phyloP scores from a whole-genome alignment of 2,329 filamentous ascomycete species.

The Monascus ruber region DNA sequence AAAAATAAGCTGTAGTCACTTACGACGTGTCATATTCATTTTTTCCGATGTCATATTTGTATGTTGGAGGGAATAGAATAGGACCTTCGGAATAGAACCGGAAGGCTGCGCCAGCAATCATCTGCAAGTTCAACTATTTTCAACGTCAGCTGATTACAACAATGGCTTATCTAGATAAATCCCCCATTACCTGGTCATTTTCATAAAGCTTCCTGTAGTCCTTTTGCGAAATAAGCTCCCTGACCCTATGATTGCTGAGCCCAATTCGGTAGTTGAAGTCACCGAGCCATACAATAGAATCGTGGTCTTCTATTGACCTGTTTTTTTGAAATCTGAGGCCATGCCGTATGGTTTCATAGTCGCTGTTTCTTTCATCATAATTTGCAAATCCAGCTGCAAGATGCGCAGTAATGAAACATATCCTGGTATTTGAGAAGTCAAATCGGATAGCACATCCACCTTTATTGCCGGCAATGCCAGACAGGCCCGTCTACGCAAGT shows the following conservation, averaged over 20 bases:
- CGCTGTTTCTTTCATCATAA: conserved; percentile 88
- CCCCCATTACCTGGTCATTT: conserved; percentile 63
- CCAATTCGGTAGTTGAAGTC: conserved; percentile 99
- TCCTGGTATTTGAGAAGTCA: conserved; percentile 81
- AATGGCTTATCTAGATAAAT: too few relatives aligned
- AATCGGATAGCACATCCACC: conserved; percentile 93
- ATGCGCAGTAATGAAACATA: conserved; percentile 95
- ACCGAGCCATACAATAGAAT: conserved; percentile 84
- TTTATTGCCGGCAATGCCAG: conserved; percentile 96
- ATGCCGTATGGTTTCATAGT: conserved; percentile 79
- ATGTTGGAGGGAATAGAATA: conserved; percentile 84
- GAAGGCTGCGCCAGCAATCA: conserved; percentile 84
- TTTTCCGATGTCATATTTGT: conserved; percentile 84
- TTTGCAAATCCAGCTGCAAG: conserved; percentile 92
- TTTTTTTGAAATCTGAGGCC: conserved; percentile 87
- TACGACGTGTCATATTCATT: conserved; percentile 87
- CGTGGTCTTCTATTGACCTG: conserved; percentile 81
- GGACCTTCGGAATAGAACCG: conserved; percentile 82
- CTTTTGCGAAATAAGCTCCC: conserved; percentile 57
- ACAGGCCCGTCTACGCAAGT: conserved; percentile 60
- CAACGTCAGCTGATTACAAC: too few relatives aligned
- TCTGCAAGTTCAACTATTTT: conserved; percentile 73
- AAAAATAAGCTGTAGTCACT: conserved; percentile 21
- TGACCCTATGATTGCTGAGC: conserved; percentile 64
- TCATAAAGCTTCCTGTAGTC: conserved; percentile 75